phyloP scores from a whole-genome alignment of 805 yeast species.

The Yarrowia sp. region DNA sequence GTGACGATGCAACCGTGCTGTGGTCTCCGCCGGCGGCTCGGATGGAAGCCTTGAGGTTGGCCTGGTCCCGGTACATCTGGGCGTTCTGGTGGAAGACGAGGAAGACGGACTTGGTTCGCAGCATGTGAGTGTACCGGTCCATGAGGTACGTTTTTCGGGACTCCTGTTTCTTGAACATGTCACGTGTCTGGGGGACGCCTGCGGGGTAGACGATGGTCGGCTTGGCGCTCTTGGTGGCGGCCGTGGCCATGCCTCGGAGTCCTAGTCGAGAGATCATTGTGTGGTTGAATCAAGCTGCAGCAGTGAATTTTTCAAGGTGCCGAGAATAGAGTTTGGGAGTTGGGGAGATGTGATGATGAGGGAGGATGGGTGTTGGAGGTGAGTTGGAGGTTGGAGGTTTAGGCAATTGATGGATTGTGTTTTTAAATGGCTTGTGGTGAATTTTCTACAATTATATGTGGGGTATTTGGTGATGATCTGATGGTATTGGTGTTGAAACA shows the following conservation, averaged over 20 bases:
- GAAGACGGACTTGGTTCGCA: conserved; percentile 66
- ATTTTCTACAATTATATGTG: no score
- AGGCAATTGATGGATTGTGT: no score
- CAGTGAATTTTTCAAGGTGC: conserved; percentile 1
- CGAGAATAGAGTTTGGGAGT: neutral
- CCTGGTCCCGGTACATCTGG: conserved; percentile 66
- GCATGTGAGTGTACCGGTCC: conserved; percentile 71
- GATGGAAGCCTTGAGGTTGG: conserved; percentile 59
- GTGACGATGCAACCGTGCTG: conserved; percentile 62
- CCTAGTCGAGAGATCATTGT: conserved; percentile 20
- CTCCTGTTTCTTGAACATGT: conserved; percentile 58
- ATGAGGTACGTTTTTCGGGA: conserved; percentile 85
- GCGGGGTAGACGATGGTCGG: conserved; percentile 10
- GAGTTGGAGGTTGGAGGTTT: no score
- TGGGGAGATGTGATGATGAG: neutral
- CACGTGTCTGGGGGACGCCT: conserved; percentile 34
- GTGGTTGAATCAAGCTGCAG: neutral
- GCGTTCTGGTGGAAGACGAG: conserved; percentile 85
- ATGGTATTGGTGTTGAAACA: no score
- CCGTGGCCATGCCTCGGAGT: conserved; percentile 24
- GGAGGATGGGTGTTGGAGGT: neutral
- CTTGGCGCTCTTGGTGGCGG: neutral
- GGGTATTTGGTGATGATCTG: no score
- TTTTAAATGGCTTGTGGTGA: no score
- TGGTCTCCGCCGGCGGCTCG: conserved; percentile 64